Evolutionary conservation across 1,284 basidiomycete genomes (phyloP), one percentile per base, ranked within the genome.

Genomic region (Crepidotus sp.): DNA sequence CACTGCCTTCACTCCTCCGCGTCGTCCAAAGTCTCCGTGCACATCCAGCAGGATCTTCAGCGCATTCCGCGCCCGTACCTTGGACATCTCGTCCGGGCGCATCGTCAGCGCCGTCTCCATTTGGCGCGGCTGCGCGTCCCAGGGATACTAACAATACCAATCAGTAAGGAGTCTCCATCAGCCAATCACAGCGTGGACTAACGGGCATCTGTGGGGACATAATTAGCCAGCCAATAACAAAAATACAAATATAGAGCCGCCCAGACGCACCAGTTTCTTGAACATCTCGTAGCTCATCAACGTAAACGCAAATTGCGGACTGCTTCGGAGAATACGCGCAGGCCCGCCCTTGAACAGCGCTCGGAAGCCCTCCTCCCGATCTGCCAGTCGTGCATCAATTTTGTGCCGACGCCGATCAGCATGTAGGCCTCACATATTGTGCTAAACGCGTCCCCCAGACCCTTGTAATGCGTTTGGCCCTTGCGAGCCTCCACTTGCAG

Each of bases 321-420:
- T 89, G 62, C 86, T 90, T 54, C 94, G 76, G 48, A 96, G 67
- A 39, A 97, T 73, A 54, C 94, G 88, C 33, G 95, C 95, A 21
- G 88, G 76, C 40, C 93, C 93, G 41, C 95, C 96, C 66, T 98
- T 98, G 79, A 89, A 98, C 52, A 98, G 70, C 7, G 96, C 95
- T 36, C 69, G 73, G 62, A 88, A 86, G 6, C 89, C 91, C 61
- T 94, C 91, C 64, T 94, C 89, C 13, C 73, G 77, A 58, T 84
- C 84, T 88, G 55, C 41, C 45, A 31, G 43, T 49, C 49, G 21
- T 22, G 21, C n/a, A 51, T 48, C 43, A 55, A 42, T 36, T 56
- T 46, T 30, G 26, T 36, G 29, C 38, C 24, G 13, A n/a, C 26
- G 40, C 29, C 45, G 52, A 50, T 42, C 45, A 50, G 33, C 19